Percentiles rank a stretch among this genome's conserved stretches.
phyloP scores from a whole-genome alignment of 2,329 filamentous ascomycete genomes.

The Ophiostoma himal-ulmi region DNA sequence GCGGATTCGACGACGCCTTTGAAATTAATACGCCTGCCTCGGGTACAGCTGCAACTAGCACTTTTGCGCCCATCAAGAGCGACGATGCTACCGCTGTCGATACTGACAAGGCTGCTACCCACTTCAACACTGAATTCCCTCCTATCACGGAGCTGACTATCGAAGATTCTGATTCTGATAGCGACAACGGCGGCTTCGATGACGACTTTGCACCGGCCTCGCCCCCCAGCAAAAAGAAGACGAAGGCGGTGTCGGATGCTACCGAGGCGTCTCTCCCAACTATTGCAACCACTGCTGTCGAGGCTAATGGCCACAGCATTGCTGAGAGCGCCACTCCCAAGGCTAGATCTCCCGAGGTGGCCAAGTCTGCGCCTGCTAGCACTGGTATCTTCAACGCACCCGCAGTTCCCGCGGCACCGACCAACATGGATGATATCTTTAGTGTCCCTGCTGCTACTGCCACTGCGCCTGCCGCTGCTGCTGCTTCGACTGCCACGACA shows the following conservation, averaged over 20 bases:
- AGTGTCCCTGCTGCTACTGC: slow-evolving; percentile 16
- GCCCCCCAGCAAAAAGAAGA: slow-evolving; percentile 30
- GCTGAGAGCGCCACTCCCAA: slow-evolving; percentile 14
- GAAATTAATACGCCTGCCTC: slow-evolving; percentile 16
- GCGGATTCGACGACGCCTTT: slow-evolving; percentile 16
- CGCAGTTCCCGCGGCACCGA: background rate
- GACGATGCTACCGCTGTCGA: slow-evolving; percentile 28
- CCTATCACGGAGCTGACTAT: slow-evolving; percentile 82
- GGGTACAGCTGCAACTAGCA: slow-evolving; percentile 28
- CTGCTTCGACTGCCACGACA: slow-evolving; percentile 33
- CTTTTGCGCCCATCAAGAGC: slow-evolving; percentile 30
- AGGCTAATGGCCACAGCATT: slow-evolving; percentile 14
- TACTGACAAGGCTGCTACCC: slow-evolving; percentile 39
- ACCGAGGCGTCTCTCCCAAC: slow-evolving; percentile 13
- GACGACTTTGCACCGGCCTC: slow-evolving; percentile 82
- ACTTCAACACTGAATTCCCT: slow-evolving; percentile 76
- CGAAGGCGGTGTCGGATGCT: slow-evolving; percentile 28
- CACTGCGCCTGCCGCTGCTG: slow-evolving; percentile 27
- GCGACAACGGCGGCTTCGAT: slow-evolving; percentile 69
- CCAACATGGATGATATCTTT: slow-evolving; percentile 23
- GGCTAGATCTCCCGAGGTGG: slow-evolving; percentile 10
- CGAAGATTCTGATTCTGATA: slow-evolving; percentile 76
- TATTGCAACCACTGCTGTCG: background rate
- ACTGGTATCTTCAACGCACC: slow-evolving; percentile 23
- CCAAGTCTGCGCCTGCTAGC: slow-evolving; percentile 3